Evolutionary conservation across 805 yeast species (phyloP).

Genomic region (Hanseniaspora mollemarum): DNA sequence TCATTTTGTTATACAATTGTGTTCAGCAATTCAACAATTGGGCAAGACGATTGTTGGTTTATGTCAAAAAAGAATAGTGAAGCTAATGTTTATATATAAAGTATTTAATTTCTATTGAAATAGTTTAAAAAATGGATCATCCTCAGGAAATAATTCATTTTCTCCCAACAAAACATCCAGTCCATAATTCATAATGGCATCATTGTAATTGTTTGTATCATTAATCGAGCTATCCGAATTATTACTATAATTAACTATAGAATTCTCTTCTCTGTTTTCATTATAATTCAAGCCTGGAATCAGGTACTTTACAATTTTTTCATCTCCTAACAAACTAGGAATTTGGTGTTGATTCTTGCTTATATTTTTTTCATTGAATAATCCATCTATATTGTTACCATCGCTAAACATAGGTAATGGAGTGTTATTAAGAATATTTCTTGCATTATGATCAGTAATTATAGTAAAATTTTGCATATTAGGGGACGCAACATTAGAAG

Average conservation of each 20-base stretch:
- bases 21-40: conserved; percentile 87
- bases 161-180: conserved; percentile 11
- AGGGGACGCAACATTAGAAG: background rate
- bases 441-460: conserved; percentile 14
- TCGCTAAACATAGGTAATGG: background rate
- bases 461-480: conserved; percentile 11
- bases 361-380: background rate
- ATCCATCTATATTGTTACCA: background rate
- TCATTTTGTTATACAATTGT: conserved; percentile 47
- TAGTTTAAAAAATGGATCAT: background rate
- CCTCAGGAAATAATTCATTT: conserved; percentile 14
- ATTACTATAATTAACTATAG: background rate
- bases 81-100: conserved; percentile 32
- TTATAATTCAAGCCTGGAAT: conserved; percentile 13
- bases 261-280: background rate
- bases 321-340: conserved; percentile 15
- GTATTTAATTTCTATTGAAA: conserved; percentile 37
- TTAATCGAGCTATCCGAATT: background rate
- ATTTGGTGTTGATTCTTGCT: conserved; percentile 1
- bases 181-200: conserved; percentile 5
- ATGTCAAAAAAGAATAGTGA: conserved; percentile 44
- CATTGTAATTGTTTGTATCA: background rate
- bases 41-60: conserved; percentile 79
- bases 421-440: conserved; percentile 14
- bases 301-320: conserved; percentile 14